Evolutionary conservation across 2,329 filamentous ascomycete genomes (phyloP).

Genomic region (Ophiostoma quercus): DNA sequence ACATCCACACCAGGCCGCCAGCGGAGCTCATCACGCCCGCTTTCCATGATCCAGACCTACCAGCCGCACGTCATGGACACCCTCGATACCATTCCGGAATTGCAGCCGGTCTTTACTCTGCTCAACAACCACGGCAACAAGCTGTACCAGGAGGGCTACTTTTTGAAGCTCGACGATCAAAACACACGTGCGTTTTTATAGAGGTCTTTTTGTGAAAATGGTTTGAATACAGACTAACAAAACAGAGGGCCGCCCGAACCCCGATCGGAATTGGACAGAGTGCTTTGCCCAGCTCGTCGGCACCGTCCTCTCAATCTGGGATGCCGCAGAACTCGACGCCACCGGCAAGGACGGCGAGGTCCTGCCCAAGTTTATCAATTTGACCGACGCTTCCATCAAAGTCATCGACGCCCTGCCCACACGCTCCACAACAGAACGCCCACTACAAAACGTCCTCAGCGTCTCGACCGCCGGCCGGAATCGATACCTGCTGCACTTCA

Average conservation of each 20-base stretch:
- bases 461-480: conserved; percentile 94
- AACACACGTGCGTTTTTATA: conserved; percentile 66
- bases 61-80: conserved; percentile 83
- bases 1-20: conserved; percentile 32
- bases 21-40: conserved; percentile 59
- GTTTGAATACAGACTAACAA: no score
- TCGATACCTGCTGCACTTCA: conserved; percentile 92
- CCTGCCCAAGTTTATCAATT: conserved; percentile 69
- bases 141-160: conserved; percentile 96
- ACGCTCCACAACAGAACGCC: conserved; percentile 67
- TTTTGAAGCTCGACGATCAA: conserved; percentile 91
- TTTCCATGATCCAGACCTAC: conserved; percentile 82
- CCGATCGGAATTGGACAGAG: conserved; percentile 87
- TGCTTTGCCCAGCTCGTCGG: conserved; percentile 96
- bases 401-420: conserved; percentile 94
- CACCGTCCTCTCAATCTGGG: conserved; percentile 92
- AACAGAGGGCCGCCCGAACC: conserved; percentile 76
- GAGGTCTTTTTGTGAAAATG: neutral
- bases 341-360: conserved; percentile 68
- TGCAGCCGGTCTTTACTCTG: conserved; percentile 89
- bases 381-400: conserved; percentile 95
- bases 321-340: conserved; percentile 83
- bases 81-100: conserved; percentile 81
- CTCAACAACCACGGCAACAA: conserved; percentile 95
- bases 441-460: conserved; percentile 89